phyloP scores from a whole-genome alignment of 148 eudicot genomes.

The Cornus kousa region DNA sequence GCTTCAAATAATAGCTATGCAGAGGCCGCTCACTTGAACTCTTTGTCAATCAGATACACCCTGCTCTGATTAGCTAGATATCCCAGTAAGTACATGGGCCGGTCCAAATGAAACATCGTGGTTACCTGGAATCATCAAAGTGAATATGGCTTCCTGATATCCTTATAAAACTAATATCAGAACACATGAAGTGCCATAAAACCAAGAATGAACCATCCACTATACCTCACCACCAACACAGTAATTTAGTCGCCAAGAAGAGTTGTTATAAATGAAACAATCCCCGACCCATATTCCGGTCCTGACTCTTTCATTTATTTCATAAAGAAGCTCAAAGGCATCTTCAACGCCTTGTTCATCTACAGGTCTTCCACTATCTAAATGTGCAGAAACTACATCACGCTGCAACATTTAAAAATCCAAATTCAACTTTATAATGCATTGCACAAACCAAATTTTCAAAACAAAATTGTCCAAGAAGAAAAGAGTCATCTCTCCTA shows the following conservation, averaged over 20 bases:
- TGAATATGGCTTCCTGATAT: not conserved
- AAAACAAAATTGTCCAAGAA: not conserved
- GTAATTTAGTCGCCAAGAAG: conserved; percentile 90
- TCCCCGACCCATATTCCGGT: conserved; percentile 98
- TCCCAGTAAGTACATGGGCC: conserved; percentile 94
- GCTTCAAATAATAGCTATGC: not conserved
- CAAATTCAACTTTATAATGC: not conserved
- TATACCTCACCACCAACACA: conserved; percentile 99
- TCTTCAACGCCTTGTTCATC: conserved; percentile 89
- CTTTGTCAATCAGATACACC: conserved; percentile 88
- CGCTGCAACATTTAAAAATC: conserved; percentile 56
- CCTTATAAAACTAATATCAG: not conserved
- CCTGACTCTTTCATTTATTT: conserved; percentile 85
- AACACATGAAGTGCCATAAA: not conserved
- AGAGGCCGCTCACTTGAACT: conserved; percentile 74
- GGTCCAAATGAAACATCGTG: conserved; percentile 97
- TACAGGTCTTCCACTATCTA: conserved; percentile 75
- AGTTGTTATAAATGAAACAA: conserved; percentile 89
- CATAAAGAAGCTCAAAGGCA: conserved; percentile 90
- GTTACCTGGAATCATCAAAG: conserved; percentile 58
- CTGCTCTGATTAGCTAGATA: conserved; percentile 93
- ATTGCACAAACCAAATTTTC: not conserved
- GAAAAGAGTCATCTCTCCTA: not conserved
- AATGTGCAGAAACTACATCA: conserved; percentile 69
- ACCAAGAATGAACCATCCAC: not conserved